Evolutionary conservation across 257 asterid species (phyloP), one percentile per base, ranked within the genome.

Genomic region (Solanum paucissectum): DNA sequence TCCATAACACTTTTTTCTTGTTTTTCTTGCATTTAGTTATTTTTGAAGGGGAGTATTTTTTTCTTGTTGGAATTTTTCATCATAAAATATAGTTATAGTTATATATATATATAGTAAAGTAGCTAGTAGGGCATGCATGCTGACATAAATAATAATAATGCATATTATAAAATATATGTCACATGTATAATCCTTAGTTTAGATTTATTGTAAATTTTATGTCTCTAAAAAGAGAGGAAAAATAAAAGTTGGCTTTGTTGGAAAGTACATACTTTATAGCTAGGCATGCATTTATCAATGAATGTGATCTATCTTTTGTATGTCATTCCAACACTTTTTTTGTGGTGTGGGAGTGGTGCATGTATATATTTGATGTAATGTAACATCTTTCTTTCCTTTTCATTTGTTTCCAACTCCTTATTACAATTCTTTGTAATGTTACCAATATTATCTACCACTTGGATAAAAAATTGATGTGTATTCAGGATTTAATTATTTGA

Each of bases 1-100:
- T 94, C 98, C 96, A 94, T 94, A n/a, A 82, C 69, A 32, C 37
- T 69, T 72, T 23, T 86, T 12, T 5, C 52, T 9, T 25, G 76
- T 74, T 46, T 55, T 29, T 37, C 29, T 27, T 44, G 32, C 83
- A 76, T 76, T n/a, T 38, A 40, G 20, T 76, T 12, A 3, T n/a
- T 38, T 12, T 76, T 1, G 55, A 1, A 40, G 82, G 58, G 29
- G 46, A 11, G 13, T 3, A 75, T 38, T 12, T 76, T 23, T 12
- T 49, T 29, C 12, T 14, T 49, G 42, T 52, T 49, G 40, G 44
- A 82, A 9, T 29, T 16, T 74, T 9, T 14, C 72, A 1, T 29
- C 32, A 82, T 18, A 4, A 64, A 52, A 29, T 29, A 29, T 29
- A 29, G 29, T 29, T 52, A 18, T 18, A 55, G 64, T 18, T 52